phyloP scores from a whole-genome alignment of 2,329 filamentous ascomycete genomes.

The Cladosporium sp. region DNA sequence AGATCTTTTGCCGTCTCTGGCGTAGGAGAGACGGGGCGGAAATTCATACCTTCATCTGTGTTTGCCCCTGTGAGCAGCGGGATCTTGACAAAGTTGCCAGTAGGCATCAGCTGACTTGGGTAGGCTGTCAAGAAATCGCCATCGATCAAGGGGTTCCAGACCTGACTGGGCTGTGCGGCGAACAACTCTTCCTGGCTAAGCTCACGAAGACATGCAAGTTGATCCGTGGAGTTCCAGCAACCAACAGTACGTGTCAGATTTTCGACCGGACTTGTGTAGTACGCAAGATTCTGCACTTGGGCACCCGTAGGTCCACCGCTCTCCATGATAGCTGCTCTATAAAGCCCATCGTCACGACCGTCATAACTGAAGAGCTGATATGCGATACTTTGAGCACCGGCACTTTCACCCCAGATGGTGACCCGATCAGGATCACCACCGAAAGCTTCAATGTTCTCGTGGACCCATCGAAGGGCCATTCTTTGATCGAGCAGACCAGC shows the following conservation, averaged over 20 bases:
- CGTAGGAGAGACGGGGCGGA: conserved; percentile 33
- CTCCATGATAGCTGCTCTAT: conserved; percentile 38
- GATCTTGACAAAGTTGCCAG: conserved; percentile 42
- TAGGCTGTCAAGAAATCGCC: conserved; percentile 47
- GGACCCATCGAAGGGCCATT: conserved; percentile 56
- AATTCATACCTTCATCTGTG: conserved; percentile 47
- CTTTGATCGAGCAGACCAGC: conserved; percentile 62
- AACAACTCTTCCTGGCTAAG: conserved; percentile 28
- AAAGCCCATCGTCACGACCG: neutral
- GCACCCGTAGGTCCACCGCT: conserved; percentile 28
- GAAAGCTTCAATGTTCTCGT: conserved; percentile 54
- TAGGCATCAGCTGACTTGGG: conserved; percentile 42
- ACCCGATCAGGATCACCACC: conserved; percentile 48
- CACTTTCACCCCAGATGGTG: conserved; percentile 32
- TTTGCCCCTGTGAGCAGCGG: conserved; percentile 48
- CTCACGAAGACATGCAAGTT: conserved; percentile 36
- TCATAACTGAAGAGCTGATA: conserved; percentile 4
- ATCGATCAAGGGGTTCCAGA: conserved; percentile 40
- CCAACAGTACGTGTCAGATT: conserved; percentile 7
- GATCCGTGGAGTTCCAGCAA: conserved; percentile 16
- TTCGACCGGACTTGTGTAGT: neutral
- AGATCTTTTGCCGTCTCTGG: conserved; percentile 41
- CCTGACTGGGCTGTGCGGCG: conserved; percentile 34
- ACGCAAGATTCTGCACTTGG: neutral
- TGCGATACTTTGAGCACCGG: conserved; percentile 27